These are phyloP conservation scores for Casuarina glauca DNA, from an alignment of 306 rosid genomes.

Conservation along the genomic window DNA sequence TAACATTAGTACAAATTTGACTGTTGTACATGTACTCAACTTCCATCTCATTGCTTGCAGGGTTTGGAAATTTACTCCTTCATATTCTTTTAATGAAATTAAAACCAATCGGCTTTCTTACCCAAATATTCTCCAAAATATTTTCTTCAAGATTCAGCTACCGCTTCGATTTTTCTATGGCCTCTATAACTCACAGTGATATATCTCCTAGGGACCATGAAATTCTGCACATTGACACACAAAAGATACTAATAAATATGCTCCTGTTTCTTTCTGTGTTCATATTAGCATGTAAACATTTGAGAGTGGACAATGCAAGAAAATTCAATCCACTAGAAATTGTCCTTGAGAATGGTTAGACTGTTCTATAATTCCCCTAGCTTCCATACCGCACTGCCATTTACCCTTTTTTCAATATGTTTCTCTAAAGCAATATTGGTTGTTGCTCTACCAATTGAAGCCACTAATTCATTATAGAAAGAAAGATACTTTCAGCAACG, in stretches of 20 bases:
- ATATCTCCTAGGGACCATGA: not conserved
- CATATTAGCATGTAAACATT: not conserved
- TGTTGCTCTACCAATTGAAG: not conserved
- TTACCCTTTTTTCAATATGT: not conserved
- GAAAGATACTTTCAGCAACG: not conserved
- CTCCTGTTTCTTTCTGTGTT: not conserved
- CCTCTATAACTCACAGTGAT: conserved; percentile 14
- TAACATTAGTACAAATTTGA: not conserved
- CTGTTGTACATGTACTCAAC: not conserved
- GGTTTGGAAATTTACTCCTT: not conserved
- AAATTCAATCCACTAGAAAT: not conserved
- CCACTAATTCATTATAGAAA: not conserved
- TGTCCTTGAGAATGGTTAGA: not conserved
- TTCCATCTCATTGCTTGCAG: conserved; percentile 11
- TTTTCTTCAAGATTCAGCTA: not conserved
- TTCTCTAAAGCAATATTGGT: not conserved
- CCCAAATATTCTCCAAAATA: not conserved
- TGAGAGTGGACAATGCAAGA: not conserved
- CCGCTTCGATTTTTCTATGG: conserved; percentile 11
- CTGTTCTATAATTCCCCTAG: not conserved
- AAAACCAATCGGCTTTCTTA: not conserved
- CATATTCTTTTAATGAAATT: not conserved
- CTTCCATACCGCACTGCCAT: not conserved
- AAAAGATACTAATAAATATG: not conserved
- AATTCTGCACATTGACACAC: conserved; percentile 3